Percentiles rank a stretch among this genome's conserved stretches.
These are phyloP conservation scores for Sphenostylis stenocarpa DNA, from an alignment of 306 rosid genomes.

Conservation along the genomic window DNA sequence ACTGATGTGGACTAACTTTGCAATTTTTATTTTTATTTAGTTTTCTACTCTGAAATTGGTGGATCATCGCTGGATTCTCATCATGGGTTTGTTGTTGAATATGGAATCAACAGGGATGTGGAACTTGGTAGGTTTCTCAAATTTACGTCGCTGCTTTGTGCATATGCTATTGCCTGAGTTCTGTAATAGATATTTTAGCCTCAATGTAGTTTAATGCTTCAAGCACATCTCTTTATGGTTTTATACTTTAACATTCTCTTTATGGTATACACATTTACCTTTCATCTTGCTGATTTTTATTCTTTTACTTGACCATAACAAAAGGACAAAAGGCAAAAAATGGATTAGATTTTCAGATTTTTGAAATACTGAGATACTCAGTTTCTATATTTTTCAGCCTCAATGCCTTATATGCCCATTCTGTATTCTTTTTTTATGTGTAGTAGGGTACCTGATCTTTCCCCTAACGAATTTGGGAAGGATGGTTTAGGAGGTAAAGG, in stretches of 20 bases:
- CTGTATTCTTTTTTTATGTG: neutral
- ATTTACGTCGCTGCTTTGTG: constrained; percentile 6
- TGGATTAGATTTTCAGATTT: neutral
- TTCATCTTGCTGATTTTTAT: neutral
- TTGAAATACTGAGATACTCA: constrained; percentile 8
- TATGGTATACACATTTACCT: neutral
- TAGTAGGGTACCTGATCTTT: neutral
- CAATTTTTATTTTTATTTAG: constrained; percentile 51
- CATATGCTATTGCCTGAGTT: neutral
- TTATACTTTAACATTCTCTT: neutral
- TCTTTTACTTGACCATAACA: neutral
- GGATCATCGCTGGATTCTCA: constrained; percentile 93
- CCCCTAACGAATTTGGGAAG: neutral
- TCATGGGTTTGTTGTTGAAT: constrained; percentile 97
- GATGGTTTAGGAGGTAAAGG: neutral
- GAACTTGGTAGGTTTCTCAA: constrained; percentile 77
- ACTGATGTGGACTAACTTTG: constrained; percentile 30
- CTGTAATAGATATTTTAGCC: neutral
- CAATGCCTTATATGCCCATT: neutral
- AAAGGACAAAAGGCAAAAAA: neutral
- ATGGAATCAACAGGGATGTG: constrained; percentile 79
- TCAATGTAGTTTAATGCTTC: constrained; percentile 8
- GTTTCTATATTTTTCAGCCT: neutral
- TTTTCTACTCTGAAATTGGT: constrained; percentile 83
- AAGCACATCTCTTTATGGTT: neutral